These are phyloP conservation scores for Botryotinia calthae DNA, from an alignment of 2,329 filamentous ascomycete species.

Conservation along the genomic window DNA sequence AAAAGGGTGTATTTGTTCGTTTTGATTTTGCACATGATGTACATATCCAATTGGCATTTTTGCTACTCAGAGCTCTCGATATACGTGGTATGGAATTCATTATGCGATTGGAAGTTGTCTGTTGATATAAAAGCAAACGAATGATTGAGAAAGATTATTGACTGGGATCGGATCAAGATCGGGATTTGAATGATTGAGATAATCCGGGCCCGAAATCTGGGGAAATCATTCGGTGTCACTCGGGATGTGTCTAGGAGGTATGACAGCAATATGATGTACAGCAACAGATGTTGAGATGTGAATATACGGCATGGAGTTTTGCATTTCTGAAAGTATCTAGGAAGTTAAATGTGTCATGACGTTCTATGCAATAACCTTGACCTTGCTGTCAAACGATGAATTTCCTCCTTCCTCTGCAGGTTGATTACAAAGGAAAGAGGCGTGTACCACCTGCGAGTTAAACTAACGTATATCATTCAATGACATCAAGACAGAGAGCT, in stretches of 20 bases:
- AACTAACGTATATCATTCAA: not conserved
- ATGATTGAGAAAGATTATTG: not conserved
- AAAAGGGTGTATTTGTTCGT: constrained; percentile 27
- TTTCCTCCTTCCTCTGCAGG: not conserved
- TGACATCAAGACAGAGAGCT: constrained; percentile 13
- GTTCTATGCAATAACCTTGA: not conserved
- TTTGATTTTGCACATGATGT: constrained; percentile 31
- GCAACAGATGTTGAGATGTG: not conserved
- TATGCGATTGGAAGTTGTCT: not conserved
- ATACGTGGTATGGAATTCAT: constrained; percentile 28
- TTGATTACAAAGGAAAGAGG: constrained; percentile 23
- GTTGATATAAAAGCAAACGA: not conserved
- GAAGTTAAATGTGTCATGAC: not conserved
- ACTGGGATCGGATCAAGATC: not conserved
- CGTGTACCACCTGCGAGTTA: not conserved
- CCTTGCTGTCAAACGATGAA: not conserved
- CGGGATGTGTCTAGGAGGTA: not conserved
- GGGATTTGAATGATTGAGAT: constrained; percentile 3
- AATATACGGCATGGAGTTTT: not conserved
- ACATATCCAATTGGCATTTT: constrained; percentile 36
- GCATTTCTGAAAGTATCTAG: not conserved
- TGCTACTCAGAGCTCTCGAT: constrained; percentile 27
- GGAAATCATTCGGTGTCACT: not conserved
- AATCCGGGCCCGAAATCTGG: constrained; percentile 15
- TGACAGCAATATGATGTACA: not conserved